Base-by-base conservation (phyloP, 257 asterid species). In the Lantana camara region DNA sequence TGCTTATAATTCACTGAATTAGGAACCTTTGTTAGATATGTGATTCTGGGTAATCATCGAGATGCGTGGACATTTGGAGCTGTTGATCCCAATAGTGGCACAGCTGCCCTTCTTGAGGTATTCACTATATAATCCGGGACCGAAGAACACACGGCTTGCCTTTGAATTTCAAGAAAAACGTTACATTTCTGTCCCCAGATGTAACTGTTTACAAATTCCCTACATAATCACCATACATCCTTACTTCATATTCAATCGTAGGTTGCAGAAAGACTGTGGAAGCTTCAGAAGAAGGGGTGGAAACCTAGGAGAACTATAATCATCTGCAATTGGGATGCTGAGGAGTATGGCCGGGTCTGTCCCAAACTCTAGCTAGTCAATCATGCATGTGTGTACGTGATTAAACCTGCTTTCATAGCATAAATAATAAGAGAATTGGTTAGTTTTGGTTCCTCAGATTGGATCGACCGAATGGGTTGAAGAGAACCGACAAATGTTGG, bases 31-130 rank as follows among this genome's bases (percentile, higher is more conserved):
- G 67, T 44, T 62, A 88, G 95, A 68, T 86, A 23, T 75, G 91
- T 91, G 64, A 86, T 88, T 76, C 75, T 91, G 71, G 98, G 96
- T 14, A 91, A 91, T 75, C 98, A 91, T 77, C 86, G 95, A 37
- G 96, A 91, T 65, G 98, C 98, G 20, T 91, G 98, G 98, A 80
- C 98, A 50, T 91, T 91, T 70, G 96, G 98, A 75, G 96, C 95
- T 58, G 94, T 56, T 54, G 98, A 88, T 81, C 96, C 98, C 15
- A 88, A 81, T 51, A 91, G 96, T 69, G 98, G 98, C 70, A 88
- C 98, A 3, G 95, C 95, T 45, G 70, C 90, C 71, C 79, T 91
- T 75, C 95, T 91, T 34, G 96, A 82, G 94, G 98, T 91, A 60
- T 45, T 60, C n/a, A n/a, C n/a, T n/a, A n/a, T n/a, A n/a, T n/a